Evolutionary conservation across 257 asterid genomes (phyloP).

Genomic region (Capsicum pubescens): DNA sequence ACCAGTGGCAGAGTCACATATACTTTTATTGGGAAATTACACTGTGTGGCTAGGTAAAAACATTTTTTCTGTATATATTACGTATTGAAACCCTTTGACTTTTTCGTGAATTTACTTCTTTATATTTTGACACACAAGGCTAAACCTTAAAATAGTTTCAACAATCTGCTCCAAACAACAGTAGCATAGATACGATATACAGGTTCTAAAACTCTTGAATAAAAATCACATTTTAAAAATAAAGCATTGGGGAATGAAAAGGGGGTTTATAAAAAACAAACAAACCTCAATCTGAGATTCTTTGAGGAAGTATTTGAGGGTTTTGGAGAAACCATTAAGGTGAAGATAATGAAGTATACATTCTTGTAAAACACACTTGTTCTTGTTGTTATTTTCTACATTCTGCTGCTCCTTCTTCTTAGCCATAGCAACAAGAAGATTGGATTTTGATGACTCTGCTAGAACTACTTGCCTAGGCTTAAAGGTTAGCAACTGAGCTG

Average conservation of each 20-base stretch:
- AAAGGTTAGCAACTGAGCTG: conserved; percentile 31
- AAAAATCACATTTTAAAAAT: background rate
- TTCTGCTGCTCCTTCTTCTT: conserved; percentile 34
- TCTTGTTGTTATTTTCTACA: background rate
- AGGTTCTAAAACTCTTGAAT: background rate
- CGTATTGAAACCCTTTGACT: too few relatives aligned
- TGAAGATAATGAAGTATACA: conserved; percentile 38
- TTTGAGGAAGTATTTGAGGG: conserved; percentile 42
- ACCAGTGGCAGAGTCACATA: too few relatives aligned
- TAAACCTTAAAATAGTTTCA: background rate
- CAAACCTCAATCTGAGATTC: conserved; percentile 46
- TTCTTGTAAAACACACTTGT: conserved; percentile 33
- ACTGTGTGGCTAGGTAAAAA: too few relatives aligned
- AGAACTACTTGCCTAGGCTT: conserved; percentile 47
- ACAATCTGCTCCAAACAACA: background rate
- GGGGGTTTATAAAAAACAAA: background rate
- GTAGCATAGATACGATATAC: background rate
- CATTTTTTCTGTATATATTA: too few relatives aligned
- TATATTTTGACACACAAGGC: too few relatives aligned
- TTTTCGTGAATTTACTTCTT: too few relatives aligned
- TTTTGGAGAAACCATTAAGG: conserved; percentile 39
- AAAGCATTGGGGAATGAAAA: background rate
- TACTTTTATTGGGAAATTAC: too few relatives aligned
- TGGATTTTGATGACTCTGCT: conserved; percentile 31
- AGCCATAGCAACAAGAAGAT: conserved; percentile 27